phyloP scores from a whole-genome alignment of 2,329 filamentous ascomycete genomes.

The Ilyonectria destructans region DNA sequence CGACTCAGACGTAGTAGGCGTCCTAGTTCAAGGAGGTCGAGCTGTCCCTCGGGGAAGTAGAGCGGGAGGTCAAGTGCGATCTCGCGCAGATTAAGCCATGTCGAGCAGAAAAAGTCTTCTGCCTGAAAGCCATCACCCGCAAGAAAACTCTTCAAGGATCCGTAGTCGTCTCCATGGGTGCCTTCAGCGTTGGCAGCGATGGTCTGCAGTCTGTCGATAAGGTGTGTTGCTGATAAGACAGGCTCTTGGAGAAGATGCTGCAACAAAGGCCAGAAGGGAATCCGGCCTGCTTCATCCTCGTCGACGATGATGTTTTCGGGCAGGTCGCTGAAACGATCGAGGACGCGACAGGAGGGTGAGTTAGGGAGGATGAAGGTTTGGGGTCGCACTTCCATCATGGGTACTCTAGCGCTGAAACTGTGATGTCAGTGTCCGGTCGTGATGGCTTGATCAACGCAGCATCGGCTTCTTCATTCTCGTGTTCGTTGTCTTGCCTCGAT shows the following conservation, averaged over 20 bases:
- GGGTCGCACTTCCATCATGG: conserved; percentile 32
- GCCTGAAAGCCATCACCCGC: not conserved
- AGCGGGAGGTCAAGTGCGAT: conserved; percentile 40
- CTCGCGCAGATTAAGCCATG: conserved; percentile 47
- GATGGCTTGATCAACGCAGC: not conserved
- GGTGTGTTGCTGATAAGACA: conserved; percentile 23
- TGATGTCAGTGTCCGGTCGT: too few relatives aligned
- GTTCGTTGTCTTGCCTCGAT: not conserved
- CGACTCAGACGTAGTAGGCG: conserved; percentile 41
- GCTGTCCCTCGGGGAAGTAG: conserved; percentile 40
- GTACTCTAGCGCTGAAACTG: not conserved
- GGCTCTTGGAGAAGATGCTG: conserved; percentile 39
- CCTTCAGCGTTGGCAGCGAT: conserved; percentile 44
- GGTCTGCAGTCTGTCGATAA: conserved; percentile 51
- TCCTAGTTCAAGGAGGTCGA: conserved; percentile 39
- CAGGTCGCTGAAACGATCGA: conserved; percentile 53
- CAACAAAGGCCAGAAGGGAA: conserved; percentile 49
- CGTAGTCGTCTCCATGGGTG: conserved; percentile 42
- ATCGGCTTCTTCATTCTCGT: not conserved
- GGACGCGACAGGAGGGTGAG: conserved; percentile 37
- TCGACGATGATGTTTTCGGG: conserved; percentile 35
- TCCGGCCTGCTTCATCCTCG: conserved; percentile 44
- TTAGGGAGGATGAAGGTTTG: conserved; percentile 42
- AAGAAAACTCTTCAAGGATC: conserved; percentile 33
- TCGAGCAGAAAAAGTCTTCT: conserved; percentile 25